Evolutionary conservation across 768 basidiomycete genomes (phyloP).

Genomic region (Leccinum incarnatum): DNA sequence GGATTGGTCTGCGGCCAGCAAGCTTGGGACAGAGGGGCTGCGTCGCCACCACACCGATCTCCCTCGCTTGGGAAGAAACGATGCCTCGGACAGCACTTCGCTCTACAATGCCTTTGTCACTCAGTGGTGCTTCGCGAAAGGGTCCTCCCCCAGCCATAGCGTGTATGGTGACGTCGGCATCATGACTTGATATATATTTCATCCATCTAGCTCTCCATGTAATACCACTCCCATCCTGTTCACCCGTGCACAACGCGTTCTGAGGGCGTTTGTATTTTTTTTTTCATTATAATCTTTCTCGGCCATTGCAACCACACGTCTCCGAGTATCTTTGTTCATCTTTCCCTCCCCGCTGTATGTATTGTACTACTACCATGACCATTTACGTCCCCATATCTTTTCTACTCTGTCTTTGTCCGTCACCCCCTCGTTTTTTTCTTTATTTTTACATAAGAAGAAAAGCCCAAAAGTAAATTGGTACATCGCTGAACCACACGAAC

Average conservation of each 20-base stretch:
- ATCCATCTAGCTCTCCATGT: neutral
- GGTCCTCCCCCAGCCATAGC: conserved; percentile 25
- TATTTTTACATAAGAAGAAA: no score
- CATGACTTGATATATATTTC: conserved; percentile 13
- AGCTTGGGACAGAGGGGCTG: neutral
- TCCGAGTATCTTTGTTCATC: neutral
- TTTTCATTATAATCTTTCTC: neutral
- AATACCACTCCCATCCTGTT: neutral
- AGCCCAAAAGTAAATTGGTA: no score
- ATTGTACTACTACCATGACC: neutral
- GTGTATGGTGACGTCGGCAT: conserved; percentile 16
- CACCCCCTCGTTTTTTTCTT: no score
- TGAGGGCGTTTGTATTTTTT: conserved; percentile 1
- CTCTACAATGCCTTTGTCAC: conserved; percentile 59
- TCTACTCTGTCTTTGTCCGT: neutral
- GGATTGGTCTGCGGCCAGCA: conserved; percentile 21
- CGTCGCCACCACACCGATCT: conserved; percentile 1
- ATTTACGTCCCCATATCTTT: neutral
- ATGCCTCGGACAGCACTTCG: conserved; percentile 24
- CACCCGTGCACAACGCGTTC: neutral
- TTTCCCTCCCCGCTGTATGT: neutral
- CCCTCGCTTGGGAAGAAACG: conserved; percentile 13
- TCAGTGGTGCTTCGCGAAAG: conserved; percentile 69
- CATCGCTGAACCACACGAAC: neutral
- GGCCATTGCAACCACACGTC: neutral